Evolutionary conservation across 352 stramenopile genomes (phyloP).

Genomic region (Globisporangium nagaii): DNA sequence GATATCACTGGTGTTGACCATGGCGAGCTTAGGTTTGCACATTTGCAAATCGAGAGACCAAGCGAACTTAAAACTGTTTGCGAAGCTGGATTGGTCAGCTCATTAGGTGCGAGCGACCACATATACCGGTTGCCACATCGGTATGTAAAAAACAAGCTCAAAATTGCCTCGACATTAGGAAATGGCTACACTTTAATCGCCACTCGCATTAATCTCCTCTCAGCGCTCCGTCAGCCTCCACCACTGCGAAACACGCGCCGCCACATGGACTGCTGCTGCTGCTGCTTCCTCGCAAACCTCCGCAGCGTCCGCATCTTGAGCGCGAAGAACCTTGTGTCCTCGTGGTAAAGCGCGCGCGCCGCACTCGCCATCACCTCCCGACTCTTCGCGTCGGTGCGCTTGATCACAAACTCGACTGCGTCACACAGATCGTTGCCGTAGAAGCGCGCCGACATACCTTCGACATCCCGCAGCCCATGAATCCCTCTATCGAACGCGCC

Average conservation of each 20-base stretch:
- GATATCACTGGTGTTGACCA: no score
- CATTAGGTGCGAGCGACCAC: no score
- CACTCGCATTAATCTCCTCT: no score
- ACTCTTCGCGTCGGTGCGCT: constrained; percentile 16
- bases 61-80: no score
- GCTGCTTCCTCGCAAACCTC: not conserved
- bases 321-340: constrained; percentile 47
- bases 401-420: constrained; percentile 26
- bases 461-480: constrained; percentile 20
- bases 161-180: no score
- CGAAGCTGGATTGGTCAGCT: no score
- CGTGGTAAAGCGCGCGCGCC: constrained; percentile 34
- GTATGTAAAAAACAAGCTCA: no score
- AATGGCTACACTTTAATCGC: no score
- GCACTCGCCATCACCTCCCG: constrained; percentile 21
- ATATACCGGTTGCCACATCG: no score
- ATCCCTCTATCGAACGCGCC: constrained; percentile 13
- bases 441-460: constrained; percentile 26
- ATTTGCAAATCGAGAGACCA: no score
- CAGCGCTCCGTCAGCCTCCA: not conserved
- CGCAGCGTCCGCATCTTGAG: not conserved
- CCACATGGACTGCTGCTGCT: not conserved
- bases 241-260: not conserved
- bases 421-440: constrained; percentile 24
- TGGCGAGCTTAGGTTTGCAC: no score